Evolutionary conservation across 371 early-diverging fungal genomes (phyloP), one percentile per base, ranked within the genome.

Genomic region (Rhizopus sp.): DNA sequence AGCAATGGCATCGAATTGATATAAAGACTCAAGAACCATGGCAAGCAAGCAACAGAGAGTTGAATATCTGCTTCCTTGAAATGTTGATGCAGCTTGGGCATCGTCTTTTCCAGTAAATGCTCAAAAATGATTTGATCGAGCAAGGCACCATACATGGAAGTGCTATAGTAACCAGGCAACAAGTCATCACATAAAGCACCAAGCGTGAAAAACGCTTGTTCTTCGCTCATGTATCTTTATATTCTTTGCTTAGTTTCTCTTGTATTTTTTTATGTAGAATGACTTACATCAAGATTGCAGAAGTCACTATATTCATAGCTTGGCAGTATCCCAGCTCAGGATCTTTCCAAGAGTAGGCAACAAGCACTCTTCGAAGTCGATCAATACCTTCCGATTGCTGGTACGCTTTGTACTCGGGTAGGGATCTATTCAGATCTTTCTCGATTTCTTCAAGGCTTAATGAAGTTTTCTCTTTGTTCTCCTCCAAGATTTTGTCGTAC

Each of bases 261-360:
- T 31, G 32, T 55, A 8, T 41, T 7, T 9, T 53, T 13, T 34
- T 23, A 32, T 15, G 10, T 51, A 35, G 10, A 55, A 17, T 4
- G 2, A 48, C 52, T 57, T 61, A 56, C 60, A 59, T 57, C 9
- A 58, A 52, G n/a, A 66, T 55, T 7, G 95, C 94, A 34, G 93
- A 93, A 12, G 94, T 93, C 3, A 98, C 91, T 68, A 98, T 94
- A 70, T 98, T 98, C 99, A 98, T 98, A 0, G 99, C 98, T 72
- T 98, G 98, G 69, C 98, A 97, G 72, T 98, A 98, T 10, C 99
- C 99, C 17, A 98, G 83, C 65, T 94, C 95, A 0, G 92, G 88
- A 55, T 93, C 86, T 60, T 84, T 83, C 87, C 89, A 88, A 9
- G 92, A 81, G 69, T 94, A 94, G 3, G 94, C 92, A 35, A 82